Base-by-base conservation (phyloP, 169 alveolate genomes). In the Theileria sp. region DNA sequence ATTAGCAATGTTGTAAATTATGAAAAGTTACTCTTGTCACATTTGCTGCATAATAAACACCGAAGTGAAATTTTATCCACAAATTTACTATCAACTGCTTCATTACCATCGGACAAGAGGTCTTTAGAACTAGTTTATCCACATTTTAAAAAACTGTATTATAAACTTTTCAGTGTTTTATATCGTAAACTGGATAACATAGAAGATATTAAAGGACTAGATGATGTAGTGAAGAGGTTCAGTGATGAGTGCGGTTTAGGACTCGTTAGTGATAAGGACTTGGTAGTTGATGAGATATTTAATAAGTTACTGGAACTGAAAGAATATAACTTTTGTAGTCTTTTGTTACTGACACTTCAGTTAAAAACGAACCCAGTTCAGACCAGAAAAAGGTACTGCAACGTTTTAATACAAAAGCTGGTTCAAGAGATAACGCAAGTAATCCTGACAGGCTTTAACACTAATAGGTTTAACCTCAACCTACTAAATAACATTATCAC, bases 271-370 rank as follows among this genome's bases (percentile, higher is more conserved):
- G 54, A 44, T 15, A 44, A 44, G 54, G 54, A 44, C 2, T 44
- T 13, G 54, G 15, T 44, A 13, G 54, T 44, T 13, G 54, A 44
- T 15, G 54, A 44, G 15, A 44, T 44, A 44, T 83, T 83, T 49
- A 73, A 71, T 0, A 9, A 38, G 21, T 30, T 70, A 61, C 26
- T 83, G 69, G 54, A 49, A 21, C 17, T 9, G 62, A 49, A 50
- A 23, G 77, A 75, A 13, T 73, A 32, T 19, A 30, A 68, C 9
- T 77, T 54, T 8, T 79, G 86, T 13, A 83, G 86, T 51, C 78
- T 69, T 56, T 62, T 83, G 69, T 82, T 83, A 51, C 78, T 83
- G 50, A 78, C 86, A 7, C 38, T 83, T n/a, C 89, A 83, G 77
- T 49, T 73, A 12, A 36, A 74, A 32, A 69, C 86, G 19, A 80